phyloP scores from a whole-genome alignment of 495 filamentous ascomycete species.

The Penicillium antarcticum region DNA sequence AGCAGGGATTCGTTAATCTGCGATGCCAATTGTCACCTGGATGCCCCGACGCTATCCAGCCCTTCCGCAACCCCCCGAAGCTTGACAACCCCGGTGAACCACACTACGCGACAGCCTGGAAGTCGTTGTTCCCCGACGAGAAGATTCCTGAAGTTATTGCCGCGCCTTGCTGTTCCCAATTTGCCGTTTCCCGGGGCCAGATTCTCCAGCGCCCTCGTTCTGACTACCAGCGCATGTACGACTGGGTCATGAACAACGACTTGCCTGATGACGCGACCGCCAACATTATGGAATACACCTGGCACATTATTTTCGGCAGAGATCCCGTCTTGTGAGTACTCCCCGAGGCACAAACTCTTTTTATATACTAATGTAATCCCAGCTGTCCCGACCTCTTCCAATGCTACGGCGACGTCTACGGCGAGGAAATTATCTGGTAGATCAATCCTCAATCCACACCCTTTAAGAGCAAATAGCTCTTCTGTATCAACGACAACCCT shows the following conservation, averaged over 20 bases:
- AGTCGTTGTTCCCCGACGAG: conserved; percentile 39
- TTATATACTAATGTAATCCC: conserved; percentile 8
- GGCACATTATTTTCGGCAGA: conserved; percentile 55
- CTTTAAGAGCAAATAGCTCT: not conserved
- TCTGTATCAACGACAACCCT: not conserved
- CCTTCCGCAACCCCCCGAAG: conserved; percentile 42
- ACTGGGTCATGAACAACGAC: conserved; percentile 56
- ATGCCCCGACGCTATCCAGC: conserved; percentile 40
- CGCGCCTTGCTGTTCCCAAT: conserved; percentile 65
- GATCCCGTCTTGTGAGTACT: conserved; percentile 46
- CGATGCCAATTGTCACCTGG: conserved; percentile 41
- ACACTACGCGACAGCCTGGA: conserved; percentile 42
- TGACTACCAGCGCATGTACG: conserved; percentile 55
- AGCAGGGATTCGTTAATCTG: conserved; percentile 40
- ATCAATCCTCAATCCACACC: not conserved
- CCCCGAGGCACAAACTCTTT: not conserved
- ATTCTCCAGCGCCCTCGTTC: conserved; percentile 44
- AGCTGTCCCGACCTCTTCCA: conserved; percentile 45
- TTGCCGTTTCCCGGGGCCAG: conserved; percentile 57
- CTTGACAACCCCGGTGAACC: conserved; percentile 48
- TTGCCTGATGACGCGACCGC: conserved; percentile 43
- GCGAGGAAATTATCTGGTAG: conserved; percentile 24
- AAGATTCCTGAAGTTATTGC: conserved; percentile 47
- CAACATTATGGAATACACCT: conserved; percentile 50
- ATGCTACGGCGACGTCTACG: conserved; percentile 49